Evolutionary conservation across 2,329 filamentous ascomycete species (phyloP), one percentile per base, ranked within the genome.

Genomic region (Massarina eburnea): DNA sequence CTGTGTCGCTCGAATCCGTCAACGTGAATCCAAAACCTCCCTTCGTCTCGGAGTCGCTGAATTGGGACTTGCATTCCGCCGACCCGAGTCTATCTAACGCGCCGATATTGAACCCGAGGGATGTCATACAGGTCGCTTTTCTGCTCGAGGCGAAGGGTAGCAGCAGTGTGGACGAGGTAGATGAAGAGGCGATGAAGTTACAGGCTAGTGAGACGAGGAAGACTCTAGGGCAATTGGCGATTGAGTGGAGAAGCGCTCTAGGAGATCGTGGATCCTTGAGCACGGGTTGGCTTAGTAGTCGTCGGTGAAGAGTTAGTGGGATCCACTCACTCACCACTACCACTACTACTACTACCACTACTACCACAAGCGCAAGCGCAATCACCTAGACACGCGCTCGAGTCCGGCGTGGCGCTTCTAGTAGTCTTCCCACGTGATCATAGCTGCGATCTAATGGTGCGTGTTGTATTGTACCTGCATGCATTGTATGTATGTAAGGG

Each of bases 231-330:
- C 84, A 94, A 52, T 71, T 97, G 55, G 86, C 85, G 34, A 88
- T 97, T 48, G 86, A 89, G 43, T 99, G 94, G 94, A 80, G 89
- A 52, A 87, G 88, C 29, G 82, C 88, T 51, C 91, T 96, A 86
- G 94, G 94, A 0, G 94, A 92, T 71, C 81, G 83, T 59, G 94
- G 94, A 0, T 91, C 84, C 58, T 75, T 99, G 64, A 90, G 86
- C 35, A 99, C 94, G 6, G 91, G 91, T 8, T 92, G 87, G 77
- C 73, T 95, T 32, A 71, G 66, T 19, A 65, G 66, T 49, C 57
- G 67, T n/a, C n/a, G n/a, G n/a, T n/a, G n/a, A n/a, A n/a, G 43
- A 58, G 62, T 36, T 69, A 63, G 69, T n/a, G 30, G 34, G 14
- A 14, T 26, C 12, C 24, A 26, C 24, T 12, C 7, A 26, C 7